Evolutionary conservation across 345 rosid species (phyloP), one percentile per base, ranked within the genome.

Genomic region (Ceriops zippeliana): DNA sequence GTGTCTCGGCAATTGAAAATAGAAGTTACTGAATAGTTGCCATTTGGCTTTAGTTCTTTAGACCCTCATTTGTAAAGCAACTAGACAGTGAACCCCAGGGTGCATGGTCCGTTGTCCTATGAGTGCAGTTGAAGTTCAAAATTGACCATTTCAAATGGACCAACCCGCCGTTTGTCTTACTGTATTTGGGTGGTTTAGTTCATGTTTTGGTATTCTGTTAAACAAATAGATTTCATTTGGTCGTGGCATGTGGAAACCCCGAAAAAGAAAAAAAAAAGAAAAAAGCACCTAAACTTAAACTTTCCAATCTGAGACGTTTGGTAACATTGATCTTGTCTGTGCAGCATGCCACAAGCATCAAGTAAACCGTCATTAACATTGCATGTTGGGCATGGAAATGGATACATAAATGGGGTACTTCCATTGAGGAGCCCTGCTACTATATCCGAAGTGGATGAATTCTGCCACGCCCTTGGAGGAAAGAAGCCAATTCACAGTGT

Each of bases 401-500:
- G 95, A 58, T 73, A 80, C 62, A 57, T 76, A 58, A 86, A 83
- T 79, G 86, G 85, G 52, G 77, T 78, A 32, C 81, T 82, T 58
- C 80, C 93, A 1, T 74, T 74, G 52, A 82, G 90, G 70, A 86
- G 79, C 69, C 83, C 91, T 35, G 91, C 84, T 58, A 59, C 90
- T 20, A 74, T 84, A 63, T 78, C 87, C 31, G 81, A 83, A 72
- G 90, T 95, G 35, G 90, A 92, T 67, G 89, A 86, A 62, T 96
- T 96, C 74, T 92, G 98, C 79, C 73, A 66, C 78, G 81, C 95
- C 47, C 97, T 96, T 57, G 89, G 92, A 63, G 99, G 99, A 73
- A 76, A 89, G 58, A 87, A 64, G 78, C 93, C 97, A 61, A 84
- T 96, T 31, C 98, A 89, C 64, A 96, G 98, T 78, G 89, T 96